Evolutionary conservation across 148 eudicot genomes (phyloP).

Genomic region (Gaultheria prostrata): DNA sequence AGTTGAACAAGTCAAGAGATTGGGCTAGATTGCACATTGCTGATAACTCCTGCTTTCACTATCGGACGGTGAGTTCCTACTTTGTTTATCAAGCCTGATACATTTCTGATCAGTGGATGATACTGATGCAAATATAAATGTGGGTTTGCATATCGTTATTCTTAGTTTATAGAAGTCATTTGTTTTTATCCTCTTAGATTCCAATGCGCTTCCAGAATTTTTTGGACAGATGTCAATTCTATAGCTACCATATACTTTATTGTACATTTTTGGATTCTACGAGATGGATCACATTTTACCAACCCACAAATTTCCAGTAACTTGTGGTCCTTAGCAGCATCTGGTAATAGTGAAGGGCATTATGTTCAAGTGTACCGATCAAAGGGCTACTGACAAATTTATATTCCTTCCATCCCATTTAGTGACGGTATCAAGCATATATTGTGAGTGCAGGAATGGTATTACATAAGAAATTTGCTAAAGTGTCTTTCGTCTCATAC

Average conservation of each 20-base stretch:
- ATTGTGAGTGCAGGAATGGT: no score
- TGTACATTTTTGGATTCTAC: neutral
- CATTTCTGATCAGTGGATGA: neutral
- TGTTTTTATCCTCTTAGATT: neutral
- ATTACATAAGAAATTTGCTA: no score
- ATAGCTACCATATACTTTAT: neutral
- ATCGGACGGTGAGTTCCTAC: slow-evolving; percentile 56
- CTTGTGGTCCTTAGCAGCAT: neutral
- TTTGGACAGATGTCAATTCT: neutral
- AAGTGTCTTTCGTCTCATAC: no score
- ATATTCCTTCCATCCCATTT: neutral
- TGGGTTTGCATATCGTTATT: neutral
- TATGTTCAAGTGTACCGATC: neutral
- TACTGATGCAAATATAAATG: neutral
- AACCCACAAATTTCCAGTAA: neutral
- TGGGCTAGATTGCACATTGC: slow-evolving; percentile 85
- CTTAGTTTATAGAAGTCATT: neutral
- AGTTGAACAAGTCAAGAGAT: slow-evolving; percentile 51
- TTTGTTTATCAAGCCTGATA: neutral
- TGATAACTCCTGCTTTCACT: slow-evolving; percentile 87
- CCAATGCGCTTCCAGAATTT: neutral
- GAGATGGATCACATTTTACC: neutral
- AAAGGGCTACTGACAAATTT: neutral
- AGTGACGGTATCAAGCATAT: no score
- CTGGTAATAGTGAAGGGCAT: neutral